Conservation (phyloP, 116 monocot species). For the Zostera marina region DNA sequence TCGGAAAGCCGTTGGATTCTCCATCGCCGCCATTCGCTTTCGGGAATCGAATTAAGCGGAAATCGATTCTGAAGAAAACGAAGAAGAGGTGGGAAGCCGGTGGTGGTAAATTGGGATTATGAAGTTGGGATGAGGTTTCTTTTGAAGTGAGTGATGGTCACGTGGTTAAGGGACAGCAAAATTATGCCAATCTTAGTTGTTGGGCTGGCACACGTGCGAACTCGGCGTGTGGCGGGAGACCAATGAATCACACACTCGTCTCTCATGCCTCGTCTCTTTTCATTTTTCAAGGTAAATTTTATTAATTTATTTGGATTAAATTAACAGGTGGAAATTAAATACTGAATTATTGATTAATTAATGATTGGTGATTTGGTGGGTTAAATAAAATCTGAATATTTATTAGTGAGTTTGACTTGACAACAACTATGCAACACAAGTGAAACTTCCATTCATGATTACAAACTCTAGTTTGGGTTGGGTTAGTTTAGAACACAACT, state of each 20-base stretch:
- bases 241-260: background rate
- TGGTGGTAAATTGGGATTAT: background rate
- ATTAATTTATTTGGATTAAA: background rate
- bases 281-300: background rate
- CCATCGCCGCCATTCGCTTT: constrained; percentile 2
- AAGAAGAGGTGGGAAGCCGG: background rate
- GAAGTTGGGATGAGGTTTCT: background rate
- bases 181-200: constrained; percentile 2
- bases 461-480: no score
- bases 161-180: background rate
- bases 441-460: no score
- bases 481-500: no score
- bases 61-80: background rate
- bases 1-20: constrained; percentile 1
- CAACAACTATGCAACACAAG: no score
- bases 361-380: no score
- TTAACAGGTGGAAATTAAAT: no score
- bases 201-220: constrained; percentile 7
- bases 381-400: no score
- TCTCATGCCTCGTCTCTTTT: background rate
- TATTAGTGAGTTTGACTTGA: no score
- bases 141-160: background rate
- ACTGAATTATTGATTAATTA: no score
- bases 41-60: background rate
- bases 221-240: constrained; percentile 1